Evolutionary conservation across 768 basidiomycete genomes (phyloP), one percentile per base, ranked within the genome.

Genomic region (Boletus huronensis): DNA sequence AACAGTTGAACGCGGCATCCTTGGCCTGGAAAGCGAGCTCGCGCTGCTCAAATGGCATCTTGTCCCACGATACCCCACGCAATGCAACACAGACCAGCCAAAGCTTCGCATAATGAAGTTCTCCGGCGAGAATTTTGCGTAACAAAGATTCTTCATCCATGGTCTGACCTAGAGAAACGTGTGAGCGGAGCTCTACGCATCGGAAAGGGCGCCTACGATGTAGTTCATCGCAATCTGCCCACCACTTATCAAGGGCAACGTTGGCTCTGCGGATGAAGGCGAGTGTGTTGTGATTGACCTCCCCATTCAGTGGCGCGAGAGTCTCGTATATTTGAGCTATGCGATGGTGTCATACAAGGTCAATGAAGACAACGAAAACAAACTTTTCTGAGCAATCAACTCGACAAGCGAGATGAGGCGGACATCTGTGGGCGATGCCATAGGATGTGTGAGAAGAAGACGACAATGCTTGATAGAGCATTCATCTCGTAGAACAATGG

Each of bases 1-100:
- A 74, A 67, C 92, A 94, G 59, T 85, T 84, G 34, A 88, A 84
- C 5, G 94, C 94, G 0, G 93, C 89, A 64, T 95, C 92, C 73
- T 94, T 96, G 26, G 93, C 94, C 64, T 95, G 90, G 76, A 96
- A 95, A 3, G 93, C 93, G 43, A 96, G 79, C 69, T 96, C 94
- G 36, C 93, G 85, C 66, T 96, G 94, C 70, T 97, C 94, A 56
- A 90, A 92, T 4, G 92, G 85, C 87, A 97, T 92, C 72, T 93
- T 94, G 65, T 97, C 93, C 94, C 93, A 98, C 5, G 90, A 84
- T 25, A 88, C 90, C 17, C 94, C 94, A 55, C 94, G 83, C 43
- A 98, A 75, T 13, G 93, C 93, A 23, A 96, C 87, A 66, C 94
- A 97, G 21, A 94, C 88, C 31, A 96, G 82, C 94, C 94, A 97